Conservation (phyloP, 176 grass and related monocot species). For the Triticum dicoccoides region DNA sequence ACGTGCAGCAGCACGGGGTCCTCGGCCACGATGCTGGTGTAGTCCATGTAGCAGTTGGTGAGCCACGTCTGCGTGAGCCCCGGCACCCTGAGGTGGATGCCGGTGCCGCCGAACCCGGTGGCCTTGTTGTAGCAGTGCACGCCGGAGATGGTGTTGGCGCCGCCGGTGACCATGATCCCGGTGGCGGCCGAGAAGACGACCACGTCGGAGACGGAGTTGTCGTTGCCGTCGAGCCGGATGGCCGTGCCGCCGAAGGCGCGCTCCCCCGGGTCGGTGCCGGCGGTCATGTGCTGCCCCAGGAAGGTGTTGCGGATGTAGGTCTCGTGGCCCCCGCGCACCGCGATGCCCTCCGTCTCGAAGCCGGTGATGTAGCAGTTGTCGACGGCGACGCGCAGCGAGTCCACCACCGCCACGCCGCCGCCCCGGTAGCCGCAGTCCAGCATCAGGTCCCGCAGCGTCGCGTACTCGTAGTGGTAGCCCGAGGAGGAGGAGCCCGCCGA, state of each 20-base stretch:
- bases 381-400: slow-evolving; percentile 63
- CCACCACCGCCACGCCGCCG: slow-evolving; percentile 53
- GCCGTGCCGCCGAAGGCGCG: slow-evolving; percentile 55
- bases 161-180: slow-evolving; percentile 61
- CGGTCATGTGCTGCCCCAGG: slow-evolving; percentile 75
- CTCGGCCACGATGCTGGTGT: slow-evolving; percentile 66
- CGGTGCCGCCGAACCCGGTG: slow-evolving; percentile 51
- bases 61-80: slow-evolving; percentile 66
- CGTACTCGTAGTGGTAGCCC: slow-evolving; percentile 62
- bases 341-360: slow-evolving; percentile 59
- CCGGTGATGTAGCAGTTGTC: slow-evolving; percentile 63
- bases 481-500: slow-evolving; percentile 13
- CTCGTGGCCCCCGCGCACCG: slow-evolving; percentile 64
- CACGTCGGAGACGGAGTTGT: slow-evolving; percentile 73
- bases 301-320: slow-evolving; percentile 59
- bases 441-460: slow-evolving; percentile 64
- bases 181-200: slow-evolving; percentile 69
- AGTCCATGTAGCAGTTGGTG: slow-evolving; percentile 79
- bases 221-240: slow-evolving; percentile 69
- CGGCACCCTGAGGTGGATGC: slow-evolving; percentile 63
- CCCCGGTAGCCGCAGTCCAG: slow-evolving; percentile 71
- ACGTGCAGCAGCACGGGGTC: slow-evolving; percentile 82
- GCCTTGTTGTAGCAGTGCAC: slow-evolving; percentile 98
- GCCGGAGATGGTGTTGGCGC: slow-evolving; percentile 79
- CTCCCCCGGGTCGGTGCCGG: slow-evolving; percentile 55